Evolutionary conservation across 2,329 filamentous ascomycete species (phyloP).

Genomic region (Pseudocercospora macadamiae): DNA sequence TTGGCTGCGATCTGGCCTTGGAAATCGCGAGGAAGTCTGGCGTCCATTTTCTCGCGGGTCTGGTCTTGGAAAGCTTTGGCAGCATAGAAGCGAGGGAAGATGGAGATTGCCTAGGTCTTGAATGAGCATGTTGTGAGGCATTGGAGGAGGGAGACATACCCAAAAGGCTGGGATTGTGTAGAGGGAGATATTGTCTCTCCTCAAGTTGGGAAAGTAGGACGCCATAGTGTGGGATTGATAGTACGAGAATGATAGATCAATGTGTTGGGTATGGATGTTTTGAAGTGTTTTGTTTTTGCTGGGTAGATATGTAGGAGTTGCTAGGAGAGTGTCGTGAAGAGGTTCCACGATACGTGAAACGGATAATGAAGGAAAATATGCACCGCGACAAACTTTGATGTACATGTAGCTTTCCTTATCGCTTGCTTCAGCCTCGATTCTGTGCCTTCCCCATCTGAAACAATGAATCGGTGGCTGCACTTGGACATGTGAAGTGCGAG

Average conservation of each 20-base stretch:
- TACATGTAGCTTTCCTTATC: too few species aligned
- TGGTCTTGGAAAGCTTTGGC: slow-evolving; percentile 21
- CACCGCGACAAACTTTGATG: too few species aligned
- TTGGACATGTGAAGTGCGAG: not conserved
- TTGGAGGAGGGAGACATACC: slow-evolving; percentile 29
- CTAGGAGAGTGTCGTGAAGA: not conserved
- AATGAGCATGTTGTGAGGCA: slow-evolving; percentile 31
- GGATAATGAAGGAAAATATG: too few species aligned
- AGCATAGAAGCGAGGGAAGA: slow-evolving; percentile 42
- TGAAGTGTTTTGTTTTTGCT: not conserved
- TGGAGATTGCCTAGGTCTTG: slow-evolving; percentile 27
- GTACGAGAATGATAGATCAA: not conserved
- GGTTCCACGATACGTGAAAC: not conserved
- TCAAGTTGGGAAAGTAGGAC: slow-evolving; percentile 26
- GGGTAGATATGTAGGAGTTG: not conserved
- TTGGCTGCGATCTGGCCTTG: slow-evolving; percentile 31
- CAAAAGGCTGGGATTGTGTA: slow-evolving; percentile 38
- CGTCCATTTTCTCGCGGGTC: slow-evolving; percentile 31
- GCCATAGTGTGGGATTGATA: not conserved
- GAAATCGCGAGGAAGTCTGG: slow-evolving; percentile 37
- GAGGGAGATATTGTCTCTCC: slow-evolving; percentile 32
- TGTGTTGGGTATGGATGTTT: not conserved
- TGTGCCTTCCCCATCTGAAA: too few species aligned
- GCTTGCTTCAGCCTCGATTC: too few species aligned
- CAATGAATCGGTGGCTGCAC: too few species aligned